phyloP scores from a whole-genome alignment of 805 yeast genomes.

The Monosporozyma aquatica region DNA sequence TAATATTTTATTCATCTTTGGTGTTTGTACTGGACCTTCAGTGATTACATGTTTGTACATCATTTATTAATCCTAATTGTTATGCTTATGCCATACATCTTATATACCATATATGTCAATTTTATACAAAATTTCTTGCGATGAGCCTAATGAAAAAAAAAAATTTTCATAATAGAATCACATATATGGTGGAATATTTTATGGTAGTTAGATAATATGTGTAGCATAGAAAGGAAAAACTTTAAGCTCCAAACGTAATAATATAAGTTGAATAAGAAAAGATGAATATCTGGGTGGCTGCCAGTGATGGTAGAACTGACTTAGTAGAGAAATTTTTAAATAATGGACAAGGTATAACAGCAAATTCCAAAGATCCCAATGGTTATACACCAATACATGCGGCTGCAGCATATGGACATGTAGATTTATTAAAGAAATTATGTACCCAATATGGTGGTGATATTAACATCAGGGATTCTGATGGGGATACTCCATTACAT shows the following conservation, averaged over 20 bases:
- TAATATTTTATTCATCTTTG: conserved; percentile 82
- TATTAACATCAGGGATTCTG: conserved; percentile 71
- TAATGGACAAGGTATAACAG: conserved; percentile 37
- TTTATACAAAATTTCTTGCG: neutral
- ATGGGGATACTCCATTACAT: conserved; percentile 94
- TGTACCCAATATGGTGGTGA: conserved; percentile 54
- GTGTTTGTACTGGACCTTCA: conserved; percentile 85
- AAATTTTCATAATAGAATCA: neutral
- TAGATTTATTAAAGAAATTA: conserved; percentile 42
- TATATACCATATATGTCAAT: too few species aligned
- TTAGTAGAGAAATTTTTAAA: conserved; percentile 49
- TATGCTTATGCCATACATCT: neutral
- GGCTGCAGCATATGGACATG: conserved; percentile 87
- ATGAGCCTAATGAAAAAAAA: neutral
- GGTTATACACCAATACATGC: conserved; percentile 98
- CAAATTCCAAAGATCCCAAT: conserved; percentile 77
- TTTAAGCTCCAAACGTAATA: neutral
- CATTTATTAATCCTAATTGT: conserved; percentile 41
- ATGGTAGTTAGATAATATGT: too few species aligned
- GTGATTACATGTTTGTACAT: conserved; percentile 77
- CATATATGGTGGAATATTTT: too few species aligned
- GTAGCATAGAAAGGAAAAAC: too few species aligned
- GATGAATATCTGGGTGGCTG: conserved; percentile 86
- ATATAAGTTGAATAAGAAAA: neutral
- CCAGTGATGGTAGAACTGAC: conserved; percentile 68